Conservation (phyloP, 129 eudicot genomes). For the Lactuca sativa region DNA sequence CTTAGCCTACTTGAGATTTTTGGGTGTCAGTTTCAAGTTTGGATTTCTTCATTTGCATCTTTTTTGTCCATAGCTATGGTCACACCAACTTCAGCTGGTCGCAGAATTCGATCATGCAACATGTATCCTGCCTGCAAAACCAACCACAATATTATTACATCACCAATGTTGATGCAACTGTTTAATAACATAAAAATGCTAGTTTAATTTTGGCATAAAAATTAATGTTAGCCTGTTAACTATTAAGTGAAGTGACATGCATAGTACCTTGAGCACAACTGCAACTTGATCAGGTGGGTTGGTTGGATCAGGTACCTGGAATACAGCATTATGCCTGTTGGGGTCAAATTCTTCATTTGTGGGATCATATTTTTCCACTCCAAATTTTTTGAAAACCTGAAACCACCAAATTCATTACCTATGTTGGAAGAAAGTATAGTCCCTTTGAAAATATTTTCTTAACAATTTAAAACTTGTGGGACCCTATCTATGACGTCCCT, state of each 20-base stretch:
- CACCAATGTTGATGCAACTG: neutral
- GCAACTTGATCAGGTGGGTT: constrained; percentile 69
- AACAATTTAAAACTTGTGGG: too few species aligned
- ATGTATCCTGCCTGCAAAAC: constrained; percentile 67
- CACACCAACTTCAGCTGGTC: constrained; percentile 86
- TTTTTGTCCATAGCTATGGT: constrained; percentile 30
- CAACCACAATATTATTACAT: neutral
- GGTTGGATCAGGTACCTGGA: constrained; percentile 72
- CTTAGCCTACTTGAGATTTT: neutral
- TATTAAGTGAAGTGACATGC: too few species aligned
- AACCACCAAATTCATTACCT: constrained; percentile 7
- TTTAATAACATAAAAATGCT: neutral
- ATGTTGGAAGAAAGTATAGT: neutral
- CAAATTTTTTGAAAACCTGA: constrained; percentile 75
- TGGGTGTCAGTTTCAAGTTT: constrained; percentile 1
- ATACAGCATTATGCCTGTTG: constrained; percentile 70
- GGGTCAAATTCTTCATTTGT: constrained; percentile 75
- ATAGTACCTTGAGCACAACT: constrained; percentile 72
- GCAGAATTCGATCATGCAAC: constrained; percentile 57
- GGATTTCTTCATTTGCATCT: neutral
- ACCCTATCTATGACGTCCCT: too few species aligned
- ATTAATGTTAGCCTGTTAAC: too few species aligned
- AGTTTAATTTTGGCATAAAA: too few species aligned
- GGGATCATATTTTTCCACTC: constrained; percentile 76
- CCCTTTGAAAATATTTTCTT: neutral